Base-by-base conservation (phyloP, 1,284 basidiomycete species). In the Phaffia rhodozyma region DNA sequence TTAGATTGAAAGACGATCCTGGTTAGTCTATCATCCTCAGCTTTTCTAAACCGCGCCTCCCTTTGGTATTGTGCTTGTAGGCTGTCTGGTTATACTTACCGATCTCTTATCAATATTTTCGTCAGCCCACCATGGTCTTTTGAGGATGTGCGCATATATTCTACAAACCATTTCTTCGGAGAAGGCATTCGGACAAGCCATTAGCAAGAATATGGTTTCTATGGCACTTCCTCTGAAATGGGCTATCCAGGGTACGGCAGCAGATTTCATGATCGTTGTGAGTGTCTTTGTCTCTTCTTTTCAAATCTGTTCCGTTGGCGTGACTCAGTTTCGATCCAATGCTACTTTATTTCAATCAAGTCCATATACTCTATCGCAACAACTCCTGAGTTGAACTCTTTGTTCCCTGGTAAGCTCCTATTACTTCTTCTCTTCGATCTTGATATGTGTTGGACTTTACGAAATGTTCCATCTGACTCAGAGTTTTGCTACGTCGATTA, bases 131-230 rank as follows among this genome's bases (percentile, higher is more conserved):
- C 87, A 96, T 70, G 93, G 91, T 0, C 77, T 97, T 30, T 90
- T 92, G 69, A 83, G 93, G 55, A 84, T 90, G 3, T 79, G 94
- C 38, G 89, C 90, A 2, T 97, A 96, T 75, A 86, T 97, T 66
- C 78, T 97, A 5, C 94, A 98, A 72, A 87, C 89, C 5, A 76
- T 97, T 23, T 92, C 91, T 3, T 85, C 91, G 0, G 89, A 96
- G 70, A 79, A 80, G 34, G 78, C 81, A 0, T 93, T 97, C 71
- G 89, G 86, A 2, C 70, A 74, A 5, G 83, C 83, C 62, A 76
- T 94, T 47, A 80, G 81, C 61, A 71, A 74, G 47, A 81, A 78
- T 21, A 70, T 75, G 56, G 81, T 88, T 55, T 84, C 81, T 68
- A 78, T 82, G 6, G 78, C 83, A 34, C 74, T 91, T 49, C 86